These are phyloP conservation scores for Amanita molliuscula DNA, from an alignment of 768 basidiomycete genomes.

Conservation along the genomic window DNA sequence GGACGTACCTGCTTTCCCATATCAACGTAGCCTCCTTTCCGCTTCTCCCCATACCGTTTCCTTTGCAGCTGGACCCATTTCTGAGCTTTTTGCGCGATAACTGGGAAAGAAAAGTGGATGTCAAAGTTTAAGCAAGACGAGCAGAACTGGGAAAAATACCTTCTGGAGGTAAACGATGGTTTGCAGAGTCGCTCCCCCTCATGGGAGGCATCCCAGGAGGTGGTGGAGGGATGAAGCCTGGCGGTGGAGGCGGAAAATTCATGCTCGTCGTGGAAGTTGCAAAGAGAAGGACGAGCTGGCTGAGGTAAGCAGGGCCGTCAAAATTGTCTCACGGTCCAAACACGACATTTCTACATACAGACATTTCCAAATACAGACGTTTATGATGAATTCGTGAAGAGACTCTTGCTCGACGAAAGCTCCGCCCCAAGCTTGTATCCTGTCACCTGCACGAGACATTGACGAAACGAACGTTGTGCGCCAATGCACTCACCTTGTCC, in stretches of 20 bases:
- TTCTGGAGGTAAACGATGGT: conserved; percentile 37
- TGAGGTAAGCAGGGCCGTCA: conserved; percentile 28
- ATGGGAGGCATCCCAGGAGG: conserved; percentile 43
- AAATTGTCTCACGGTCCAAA: conserved; percentile 29
- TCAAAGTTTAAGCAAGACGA: conserved; percentile 9
- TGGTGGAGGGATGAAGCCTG: conserved; percentile 38
- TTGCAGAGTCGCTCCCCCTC: conserved; percentile 22
- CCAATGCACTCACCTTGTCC: conserved; percentile 60
- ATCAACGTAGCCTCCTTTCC: conserved; percentile 82
- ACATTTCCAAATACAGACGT: background rate
- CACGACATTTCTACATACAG: background rate
- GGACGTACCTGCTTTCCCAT: conserved; percentile 81
- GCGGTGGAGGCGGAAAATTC: conserved; percentile 50
- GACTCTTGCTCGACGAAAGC: conserved; percentile 54
- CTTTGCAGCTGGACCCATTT: conserved; percentile 95
- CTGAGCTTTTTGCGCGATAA: conserved; percentile 84
- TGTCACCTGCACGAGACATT: conserved; percentile 23
- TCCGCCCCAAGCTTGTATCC: conserved; percentile 74
- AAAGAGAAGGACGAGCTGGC: conserved; percentile 26
- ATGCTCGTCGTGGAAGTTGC: conserved; percentile 26
- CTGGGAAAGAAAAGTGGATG: conserved; percentile 20
- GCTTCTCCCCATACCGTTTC: conserved; percentile 86
- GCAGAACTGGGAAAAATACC: conserved; percentile 19
- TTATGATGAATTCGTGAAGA: conserved; percentile 26
- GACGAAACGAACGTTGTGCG: background rate